These are phyloP conservation scores for Blastomyces gilchristii DNA, from an alignment of 2,329 filamentous ascomycete genomes.

Conservation along the genomic window DNA sequence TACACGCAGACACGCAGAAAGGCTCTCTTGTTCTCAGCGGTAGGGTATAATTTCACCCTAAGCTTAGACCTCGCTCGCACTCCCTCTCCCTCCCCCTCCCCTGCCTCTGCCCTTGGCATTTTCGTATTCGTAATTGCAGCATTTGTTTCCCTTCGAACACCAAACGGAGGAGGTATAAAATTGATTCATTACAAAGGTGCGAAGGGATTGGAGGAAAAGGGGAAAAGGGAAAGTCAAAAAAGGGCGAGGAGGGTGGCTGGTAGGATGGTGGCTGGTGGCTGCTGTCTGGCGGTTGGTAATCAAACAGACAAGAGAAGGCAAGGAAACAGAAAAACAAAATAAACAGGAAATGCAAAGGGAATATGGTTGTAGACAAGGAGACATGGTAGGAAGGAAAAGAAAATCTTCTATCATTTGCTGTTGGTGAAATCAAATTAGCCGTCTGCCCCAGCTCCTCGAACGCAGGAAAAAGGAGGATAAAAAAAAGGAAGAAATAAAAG, in stretches of 20 bases:
- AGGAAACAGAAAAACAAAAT: background rate
- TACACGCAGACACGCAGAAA: background rate
- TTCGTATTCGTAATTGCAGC: background rate
- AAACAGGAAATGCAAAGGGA: constrained; percentile 12
- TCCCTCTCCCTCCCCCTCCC: background rate
- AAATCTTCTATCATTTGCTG: constrained; percentile 9
- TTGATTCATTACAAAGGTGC: background rate
- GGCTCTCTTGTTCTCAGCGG: background rate
- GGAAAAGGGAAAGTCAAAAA: background rate
- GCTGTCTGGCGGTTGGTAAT: background rate
- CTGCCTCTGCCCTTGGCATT: background rate
- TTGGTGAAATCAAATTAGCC: constrained; percentile 10
- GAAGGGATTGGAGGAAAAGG: background rate
- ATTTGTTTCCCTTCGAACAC: background rate
- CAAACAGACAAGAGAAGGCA: background rate
- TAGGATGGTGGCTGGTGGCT: too few relatives aligned
- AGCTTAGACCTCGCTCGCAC: background rate
- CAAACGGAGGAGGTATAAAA: background rate
- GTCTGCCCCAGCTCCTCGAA: constrained; percentile 4
- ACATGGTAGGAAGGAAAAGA: constrained; percentile 9
- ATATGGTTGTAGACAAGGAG: constrained; percentile 9
- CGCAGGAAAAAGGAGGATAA: background rate
- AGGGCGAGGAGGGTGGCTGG: too few relatives aligned
- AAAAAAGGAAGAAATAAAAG: background rate
- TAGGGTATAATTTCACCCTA: background rate